Percentiles rank a stretch among this genome's conserved stretches.
Evolutionary conservation across 176 grass and related monocot genomes (phyloP).

Genomic region (Bonia amplexicaulis): DNA sequence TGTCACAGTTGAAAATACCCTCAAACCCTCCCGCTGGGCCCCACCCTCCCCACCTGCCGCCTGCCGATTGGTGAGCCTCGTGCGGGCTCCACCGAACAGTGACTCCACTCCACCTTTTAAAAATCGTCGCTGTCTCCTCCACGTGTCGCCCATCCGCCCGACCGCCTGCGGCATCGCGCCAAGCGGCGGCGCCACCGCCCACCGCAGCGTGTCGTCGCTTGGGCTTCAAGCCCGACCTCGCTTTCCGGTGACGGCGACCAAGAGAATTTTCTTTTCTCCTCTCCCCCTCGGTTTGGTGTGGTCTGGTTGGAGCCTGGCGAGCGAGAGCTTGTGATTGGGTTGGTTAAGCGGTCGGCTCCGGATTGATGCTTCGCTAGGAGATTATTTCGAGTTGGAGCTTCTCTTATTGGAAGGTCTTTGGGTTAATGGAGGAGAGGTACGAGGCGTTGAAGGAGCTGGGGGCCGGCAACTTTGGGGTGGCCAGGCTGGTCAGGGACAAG

Average conservation of each 20-base stretch:
- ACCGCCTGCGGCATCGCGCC: too few relatives aligned
- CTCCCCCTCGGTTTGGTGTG: neutral
- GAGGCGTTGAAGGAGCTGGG: slow-evolving; percentile 84
- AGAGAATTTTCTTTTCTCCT: neutral
- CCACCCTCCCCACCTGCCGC: neutral
- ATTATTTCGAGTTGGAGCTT: neutral
- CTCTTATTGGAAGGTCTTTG: neutral
- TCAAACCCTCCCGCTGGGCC: neutral
- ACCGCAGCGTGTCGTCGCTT: neutral
- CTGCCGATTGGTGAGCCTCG: neutral
- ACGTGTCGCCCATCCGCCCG: slow-evolving; percentile 15
- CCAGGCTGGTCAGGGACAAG: slow-evolving; percentile 82
- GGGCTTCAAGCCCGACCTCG: slow-evolving; percentile 21
- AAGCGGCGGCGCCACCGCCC: slow-evolving; percentile 3
- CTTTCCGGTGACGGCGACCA: slow-evolving; percentile 44
- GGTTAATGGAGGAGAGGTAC: slow-evolving; percentile 77
- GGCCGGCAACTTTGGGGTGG: slow-evolving; percentile 84
- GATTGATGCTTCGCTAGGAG: neutral
- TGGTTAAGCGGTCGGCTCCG: neutral
- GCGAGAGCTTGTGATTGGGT: neutral
- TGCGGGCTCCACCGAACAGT: neutral
- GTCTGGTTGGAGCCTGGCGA: neutral
- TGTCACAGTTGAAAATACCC: too few relatives aligned
- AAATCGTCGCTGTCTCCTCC: neutral
- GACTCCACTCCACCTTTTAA: neutral